Evolutionary conservation across 2,329 filamentous ascomycete species (phyloP).

Genomic region (Trichoderma arundinaceum): DNA sequence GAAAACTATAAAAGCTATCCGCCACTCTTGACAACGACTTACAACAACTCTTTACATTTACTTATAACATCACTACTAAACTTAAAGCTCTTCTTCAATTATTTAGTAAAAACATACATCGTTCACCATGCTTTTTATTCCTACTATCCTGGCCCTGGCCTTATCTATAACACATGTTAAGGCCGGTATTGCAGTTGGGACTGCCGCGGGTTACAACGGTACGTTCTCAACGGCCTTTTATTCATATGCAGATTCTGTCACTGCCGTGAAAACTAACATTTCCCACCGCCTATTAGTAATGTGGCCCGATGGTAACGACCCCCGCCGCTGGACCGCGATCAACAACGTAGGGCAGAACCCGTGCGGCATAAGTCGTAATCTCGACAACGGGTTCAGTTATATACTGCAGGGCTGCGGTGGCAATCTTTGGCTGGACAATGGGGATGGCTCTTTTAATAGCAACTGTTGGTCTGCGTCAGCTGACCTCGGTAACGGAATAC

Average conservation of each 20-base stretch:
- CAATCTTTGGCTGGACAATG: background rate
- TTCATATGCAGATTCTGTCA: background rate
- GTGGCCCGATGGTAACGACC: constrained; percentile 5
- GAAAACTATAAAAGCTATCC: no score
- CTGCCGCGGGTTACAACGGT: background rate
- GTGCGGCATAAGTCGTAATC: background rate
- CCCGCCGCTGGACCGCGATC: background rate
- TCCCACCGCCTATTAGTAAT: constrained; percentile 10
- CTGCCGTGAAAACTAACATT: background rate
- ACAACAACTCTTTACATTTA: no score
- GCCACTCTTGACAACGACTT: no score
- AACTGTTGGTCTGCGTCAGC: background rate
- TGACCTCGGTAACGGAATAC: background rate
- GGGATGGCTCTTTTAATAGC: constrained; percentile 20
- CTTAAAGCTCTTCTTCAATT: background rate
- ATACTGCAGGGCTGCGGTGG: constrained; percentile 14
- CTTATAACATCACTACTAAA: no score
- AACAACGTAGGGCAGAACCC: background rate
- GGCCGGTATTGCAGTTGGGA: background rate
- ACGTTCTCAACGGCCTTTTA: background rate
- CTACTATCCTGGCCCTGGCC: constrained; percentile 9
- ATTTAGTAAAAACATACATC: constrained; percentile 2
- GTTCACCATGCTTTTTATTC: constrained; percentile 8
- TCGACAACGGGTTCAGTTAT: constrained; percentile 7
- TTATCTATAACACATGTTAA: background rate